Evolutionary conservation across 2,329 filamentous ascomycete genomes (phyloP).

Genomic region (Plenodomus biglobosus): DNA sequence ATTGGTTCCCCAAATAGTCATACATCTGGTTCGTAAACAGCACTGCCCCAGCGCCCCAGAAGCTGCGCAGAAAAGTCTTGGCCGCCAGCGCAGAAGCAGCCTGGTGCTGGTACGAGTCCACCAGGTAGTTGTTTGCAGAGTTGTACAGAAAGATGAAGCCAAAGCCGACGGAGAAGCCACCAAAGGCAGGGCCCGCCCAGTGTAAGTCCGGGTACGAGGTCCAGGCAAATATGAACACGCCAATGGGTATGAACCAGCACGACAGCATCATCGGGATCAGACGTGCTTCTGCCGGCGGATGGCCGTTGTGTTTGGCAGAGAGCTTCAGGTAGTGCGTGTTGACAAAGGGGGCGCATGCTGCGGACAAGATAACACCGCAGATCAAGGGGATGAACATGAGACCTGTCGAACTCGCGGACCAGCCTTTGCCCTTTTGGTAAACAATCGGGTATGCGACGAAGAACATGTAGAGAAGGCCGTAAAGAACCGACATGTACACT

Average conservation of each 20-base stretch:
- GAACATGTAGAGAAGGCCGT: constrained; percentile 71
- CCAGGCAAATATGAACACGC: constrained; percentile 69
- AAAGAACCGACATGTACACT: constrained; percentile 82
- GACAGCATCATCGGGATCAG: constrained; percentile 70
- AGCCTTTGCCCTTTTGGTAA: constrained; percentile 79
- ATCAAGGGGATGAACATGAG: constrained; percentile 87
- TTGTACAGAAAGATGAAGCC: constrained; percentile 86
- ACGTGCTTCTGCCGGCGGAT: constrained; percentile 74
- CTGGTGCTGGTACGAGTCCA: constrained; percentile 70
- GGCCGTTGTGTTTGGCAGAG: constrained; percentile 64
- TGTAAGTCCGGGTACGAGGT: constrained; percentile 65
- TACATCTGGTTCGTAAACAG: constrained; percentile 81
- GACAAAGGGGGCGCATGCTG: constrained; percentile 68
- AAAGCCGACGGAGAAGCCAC: constrained; percentile 67
- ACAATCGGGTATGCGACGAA: constrained; percentile 64
- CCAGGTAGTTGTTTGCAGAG: constrained; percentile 57
- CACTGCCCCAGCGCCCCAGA: constrained; percentile 77
- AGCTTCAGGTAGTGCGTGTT: constrained; percentile 78
- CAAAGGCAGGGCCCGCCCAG: constrained; percentile 73
- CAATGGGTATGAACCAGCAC: constrained; percentile 63
- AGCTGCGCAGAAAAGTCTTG: constrained; percentile 76
- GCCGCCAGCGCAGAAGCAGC: constrained; percentile 79
- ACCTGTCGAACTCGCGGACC: constrained; percentile 70
- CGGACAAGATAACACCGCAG: constrained; percentile 70
- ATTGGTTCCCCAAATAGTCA: constrained; percentile 67